A percentile compares a stretch with the other conserved stretches of the same genome.
Evolutionary conservation across 2,329 filamentous ascomycete genomes (phyloP).

Genomic region (Aureobasidium namibiae): DNA sequence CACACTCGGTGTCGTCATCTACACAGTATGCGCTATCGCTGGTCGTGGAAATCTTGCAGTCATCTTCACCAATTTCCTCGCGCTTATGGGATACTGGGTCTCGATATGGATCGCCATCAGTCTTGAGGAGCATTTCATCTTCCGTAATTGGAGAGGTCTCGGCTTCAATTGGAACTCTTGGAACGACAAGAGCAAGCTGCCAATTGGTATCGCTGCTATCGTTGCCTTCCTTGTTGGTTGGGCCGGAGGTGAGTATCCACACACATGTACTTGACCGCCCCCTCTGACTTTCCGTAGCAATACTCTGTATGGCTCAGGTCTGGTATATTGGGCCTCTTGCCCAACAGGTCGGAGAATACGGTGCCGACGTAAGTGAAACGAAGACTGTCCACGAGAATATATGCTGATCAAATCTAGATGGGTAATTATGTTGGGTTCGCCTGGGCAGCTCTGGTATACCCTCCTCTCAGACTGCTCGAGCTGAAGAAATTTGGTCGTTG

Average conservation of each 20-base stretch:
- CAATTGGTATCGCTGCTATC: slow-evolving; percentile 54
- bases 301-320: slow-evolving; percentile 61
- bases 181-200: slow-evolving; percentile 51
- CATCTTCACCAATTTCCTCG: slow-evolving; percentile 62
- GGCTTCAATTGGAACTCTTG: slow-evolving; percentile 55
- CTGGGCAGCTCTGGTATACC: slow-evolving; percentile 51
- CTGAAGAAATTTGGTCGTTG: slow-evolving; percentile 42
- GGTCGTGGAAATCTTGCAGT: slow-evolving; percentile 52
- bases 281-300: slow-evolving; percentile 23
- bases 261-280: background rate
- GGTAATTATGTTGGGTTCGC: slow-evolving; percentile 53
- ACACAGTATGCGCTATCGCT: slow-evolving; percentile 55
- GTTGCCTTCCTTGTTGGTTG: slow-evolving; percentile 56
- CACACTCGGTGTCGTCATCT: slow-evolving; percentile 52
- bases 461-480: slow-evolving; percentile 45
- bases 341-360: slow-evolving; percentile 47
- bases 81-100: slow-evolving; percentile 64
- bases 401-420: slow-evolving; percentile 31
- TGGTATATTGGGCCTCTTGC: slow-evolving; percentile 62
- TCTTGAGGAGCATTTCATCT: slow-evolving; percentile 55
- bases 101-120: slow-evolving; percentile 57
- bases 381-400: background rate
- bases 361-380: slow-evolving; percentile 43
- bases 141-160: slow-evolving; percentile 38
- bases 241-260: slow-evolving; percentile 38